Conservation (phyloP, 2,329 filamentous ascomycete genomes). For the Talaromyces verruculosus region DNA sequence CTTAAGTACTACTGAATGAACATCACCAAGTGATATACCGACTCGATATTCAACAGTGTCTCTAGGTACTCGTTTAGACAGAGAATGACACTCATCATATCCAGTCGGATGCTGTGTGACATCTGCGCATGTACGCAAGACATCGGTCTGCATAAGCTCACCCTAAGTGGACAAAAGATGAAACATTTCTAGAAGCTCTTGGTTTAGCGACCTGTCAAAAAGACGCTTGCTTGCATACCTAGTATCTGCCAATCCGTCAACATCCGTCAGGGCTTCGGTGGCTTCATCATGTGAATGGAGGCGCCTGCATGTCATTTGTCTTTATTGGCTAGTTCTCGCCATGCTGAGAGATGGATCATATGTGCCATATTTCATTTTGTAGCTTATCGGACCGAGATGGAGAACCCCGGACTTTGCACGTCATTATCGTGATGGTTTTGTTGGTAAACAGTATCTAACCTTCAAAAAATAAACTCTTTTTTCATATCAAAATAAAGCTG, state of each 20-base stretch:
- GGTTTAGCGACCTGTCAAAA: not conserved
- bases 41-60: not conserved
- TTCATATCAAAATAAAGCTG: not conserved
- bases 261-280: not conserved
- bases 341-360: not conserved
- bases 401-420: not conserved
- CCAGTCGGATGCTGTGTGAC: not conserved
- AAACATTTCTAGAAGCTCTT: slow-evolving; percentile 1
- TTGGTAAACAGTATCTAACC: too few relatives aligned
- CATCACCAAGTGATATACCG: not conserved
- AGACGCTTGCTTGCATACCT: not conserved
- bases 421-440: not conserved
- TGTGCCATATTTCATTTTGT: not conserved
- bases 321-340: not conserved
- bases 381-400: slow-evolving; percentile 1
- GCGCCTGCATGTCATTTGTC: not conserved
- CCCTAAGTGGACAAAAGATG: not conserved
- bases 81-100: not conserved
- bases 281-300: not conserved
- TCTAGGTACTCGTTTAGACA: too few relatives aligned
- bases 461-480: not conserved
- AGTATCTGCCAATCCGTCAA: not conserved
- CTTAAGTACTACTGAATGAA: not conserved
- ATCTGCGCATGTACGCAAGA: not conserved
- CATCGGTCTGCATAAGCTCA: not conserved